phyloP scores from a whole-genome alignment of 1,139 yeast species.

The Suhomyces atakaporum region DNA sequence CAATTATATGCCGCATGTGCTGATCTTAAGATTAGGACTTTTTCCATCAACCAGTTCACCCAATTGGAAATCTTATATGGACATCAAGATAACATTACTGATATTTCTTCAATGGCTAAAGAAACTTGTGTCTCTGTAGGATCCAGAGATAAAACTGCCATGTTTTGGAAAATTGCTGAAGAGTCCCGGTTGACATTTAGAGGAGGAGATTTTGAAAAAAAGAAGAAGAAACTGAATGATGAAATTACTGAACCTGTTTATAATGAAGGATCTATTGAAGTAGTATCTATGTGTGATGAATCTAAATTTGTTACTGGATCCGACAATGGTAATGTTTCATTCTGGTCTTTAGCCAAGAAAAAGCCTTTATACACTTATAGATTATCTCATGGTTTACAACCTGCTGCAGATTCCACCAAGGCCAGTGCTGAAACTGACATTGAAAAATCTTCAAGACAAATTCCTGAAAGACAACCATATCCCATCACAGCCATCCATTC shows the following conservation, averaged over 20 bases:
- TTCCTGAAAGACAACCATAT: slow-evolving; percentile 75
- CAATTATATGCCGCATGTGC: slow-evolving; percentile 92
- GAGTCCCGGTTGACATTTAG: slow-evolving; percentile 92
- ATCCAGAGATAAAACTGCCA: slow-evolving; percentile 89
- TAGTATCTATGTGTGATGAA: slow-evolving; percentile 89
- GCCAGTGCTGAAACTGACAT: slow-evolving; percentile 70
- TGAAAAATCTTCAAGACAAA: slow-evolving; percentile 45
- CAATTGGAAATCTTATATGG: slow-evolving; percentile 92
- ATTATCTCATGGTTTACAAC: slow-evolving; percentile 76
- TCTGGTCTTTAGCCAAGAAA: slow-evolving; percentile 91
- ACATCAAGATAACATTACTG: slow-evolving; percentile 88
- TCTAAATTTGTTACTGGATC: slow-evolving; percentile 92
- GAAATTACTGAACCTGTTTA: slow-evolving; percentile 39
- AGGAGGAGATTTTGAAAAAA: slow-evolving; percentile 71
- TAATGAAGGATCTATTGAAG: slow-evolving; percentile 88
- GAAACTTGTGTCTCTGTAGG: slow-evolving; percentile 97
- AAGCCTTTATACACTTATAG: slow-evolving; percentile 75
- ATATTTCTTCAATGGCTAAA: slow-evolving; percentile 73
- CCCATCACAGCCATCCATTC: slow-evolving; percentile 84
- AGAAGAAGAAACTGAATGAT: slow-evolving; percentile 38
- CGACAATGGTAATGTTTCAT: slow-evolving; percentile 83
- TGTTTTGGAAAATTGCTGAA: slow-evolving; percentile 95
- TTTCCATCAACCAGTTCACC: slow-evolving; percentile 79
- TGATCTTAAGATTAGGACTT: slow-evolving; percentile 87
- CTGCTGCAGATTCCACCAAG: slow-evolving; percentile 43